Conservation (phyloP, 2,329 filamentous ascomycete genomes). For the Sclerotinia spermophila region DNA sequence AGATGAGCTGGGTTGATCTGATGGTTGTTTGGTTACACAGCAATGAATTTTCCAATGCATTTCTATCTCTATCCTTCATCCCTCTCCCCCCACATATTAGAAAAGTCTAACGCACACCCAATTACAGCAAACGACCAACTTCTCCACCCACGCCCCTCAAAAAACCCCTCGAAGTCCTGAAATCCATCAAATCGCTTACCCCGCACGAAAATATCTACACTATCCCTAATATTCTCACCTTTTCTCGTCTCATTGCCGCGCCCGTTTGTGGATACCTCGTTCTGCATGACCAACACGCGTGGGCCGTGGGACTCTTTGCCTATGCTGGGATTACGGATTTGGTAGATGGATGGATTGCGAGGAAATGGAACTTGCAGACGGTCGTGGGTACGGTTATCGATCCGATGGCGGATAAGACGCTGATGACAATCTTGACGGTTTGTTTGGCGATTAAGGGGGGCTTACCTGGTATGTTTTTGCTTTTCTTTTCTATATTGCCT, state of each 20-base stretch:
- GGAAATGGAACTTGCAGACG: conserved; percentile 81
- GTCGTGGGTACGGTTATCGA: conserved; percentile 94
- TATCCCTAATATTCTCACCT: conserved; percentile 88
- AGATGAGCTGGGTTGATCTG: neutral
- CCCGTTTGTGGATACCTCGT: conserved; percentile 87
- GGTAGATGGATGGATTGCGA: conserved; percentile 90
- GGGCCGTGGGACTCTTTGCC: conserved; percentile 80
- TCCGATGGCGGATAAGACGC: conserved; percentile 91
- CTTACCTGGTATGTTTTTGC: conserved; percentile 64
- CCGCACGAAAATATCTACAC: conserved; percentile 92
- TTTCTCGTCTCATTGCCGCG: conserved; percentile 77
- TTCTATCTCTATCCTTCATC: neutral
- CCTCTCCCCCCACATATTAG: neutral
- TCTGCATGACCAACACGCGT: conserved; percentile 73
- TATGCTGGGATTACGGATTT: conserved; percentile 91
- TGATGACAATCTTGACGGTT: conserved; percentile 91
- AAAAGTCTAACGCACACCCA: neutral
- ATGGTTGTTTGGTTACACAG: neutral
- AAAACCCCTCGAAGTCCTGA: conserved; percentile 25
- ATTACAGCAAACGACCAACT: neutral
- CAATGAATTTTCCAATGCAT: neutral
- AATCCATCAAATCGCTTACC: conserved; percentile 33
- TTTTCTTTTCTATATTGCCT: neutral
- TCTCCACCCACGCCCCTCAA: conserved; percentile 21
- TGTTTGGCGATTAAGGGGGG: conserved; percentile 79